Conservation (phyloP, 768 basidiomycete genomes). For the Tulasnella sp. region DNA sequence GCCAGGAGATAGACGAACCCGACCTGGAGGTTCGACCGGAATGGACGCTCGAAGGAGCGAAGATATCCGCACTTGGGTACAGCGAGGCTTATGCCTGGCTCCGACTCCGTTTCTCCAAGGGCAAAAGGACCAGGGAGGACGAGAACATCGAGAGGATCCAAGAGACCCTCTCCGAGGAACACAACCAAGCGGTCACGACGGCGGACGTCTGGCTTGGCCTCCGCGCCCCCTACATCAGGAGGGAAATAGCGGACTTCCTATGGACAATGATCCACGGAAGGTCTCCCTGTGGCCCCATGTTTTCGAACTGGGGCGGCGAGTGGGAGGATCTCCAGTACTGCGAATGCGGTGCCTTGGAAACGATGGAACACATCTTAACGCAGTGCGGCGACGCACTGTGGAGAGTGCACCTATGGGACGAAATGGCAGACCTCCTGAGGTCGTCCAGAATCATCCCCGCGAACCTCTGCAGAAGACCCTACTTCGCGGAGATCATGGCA, state of each 20-base stretch:
- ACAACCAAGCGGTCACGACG: no score
- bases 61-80: no score
- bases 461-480: no score
- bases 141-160: background rate
- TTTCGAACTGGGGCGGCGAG: background rate
- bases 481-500: no score
- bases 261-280: background rate
- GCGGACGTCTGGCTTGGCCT: background rate
- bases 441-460: no score
- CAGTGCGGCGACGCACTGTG: background rate
- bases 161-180: background rate
- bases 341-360: background rate
- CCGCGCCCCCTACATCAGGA: background rate
- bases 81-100: no score
- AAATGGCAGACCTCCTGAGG: background rate
- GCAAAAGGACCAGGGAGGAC: no score
- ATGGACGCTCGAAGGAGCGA: background rate
- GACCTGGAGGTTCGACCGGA: background rate
- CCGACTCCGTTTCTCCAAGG: no score
- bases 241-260: conserved; percentile 4
- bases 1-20: background rate
- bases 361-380: background rate
- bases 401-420: background rate
- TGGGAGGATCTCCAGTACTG: conserved; percentile 5
- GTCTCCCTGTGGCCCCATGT: background rate